Evolutionary conservation across 331 rosid species (phyloP).

Genomic region (Rosa hybrid): DNA sequence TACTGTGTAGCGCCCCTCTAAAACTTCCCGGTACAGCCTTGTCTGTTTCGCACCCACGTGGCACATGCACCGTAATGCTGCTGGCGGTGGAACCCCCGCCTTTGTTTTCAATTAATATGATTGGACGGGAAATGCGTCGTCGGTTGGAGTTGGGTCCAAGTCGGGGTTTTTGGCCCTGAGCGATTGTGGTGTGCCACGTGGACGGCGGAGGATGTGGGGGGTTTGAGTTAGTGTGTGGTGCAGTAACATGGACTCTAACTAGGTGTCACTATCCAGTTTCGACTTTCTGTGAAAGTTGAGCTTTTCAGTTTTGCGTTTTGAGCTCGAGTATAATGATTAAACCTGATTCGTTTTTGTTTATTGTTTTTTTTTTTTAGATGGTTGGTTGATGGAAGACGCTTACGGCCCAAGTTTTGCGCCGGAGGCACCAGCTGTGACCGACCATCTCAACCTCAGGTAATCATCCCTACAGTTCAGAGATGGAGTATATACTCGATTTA

Average conservation of each 20-base stretch:
- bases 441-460: conserved; percentile 52
- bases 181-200: conserved; percentile 41
- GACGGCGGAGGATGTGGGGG: conserved; percentile 15
- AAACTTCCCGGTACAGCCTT: not conserved
- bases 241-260: not conserved
- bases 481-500: not conserved
- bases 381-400: conserved; percentile 44
- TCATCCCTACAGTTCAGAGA: not conserved
- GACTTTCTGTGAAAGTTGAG: not conserved
- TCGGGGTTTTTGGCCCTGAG: not conserved
- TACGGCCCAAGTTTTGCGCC: conserved; percentile 18
- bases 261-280: no score
- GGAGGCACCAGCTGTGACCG: conserved; percentile 27
- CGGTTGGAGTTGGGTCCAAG: conserved; percentile 13
- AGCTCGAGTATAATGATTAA: conserved; percentile 16
- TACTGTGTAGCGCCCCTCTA: not conserved
- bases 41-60: not conserved
- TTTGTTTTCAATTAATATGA: not conserved
- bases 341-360: not conserved
- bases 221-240: not conserved
- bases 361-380: conserved; percentile 31
- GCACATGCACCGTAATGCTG: not conserved
- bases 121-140: conserved; percentile 11
- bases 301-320: conserved; percentile 12
- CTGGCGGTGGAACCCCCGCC: no score